Percentiles rank a stretch among this genome's conserved stretches.
These are phyloP conservation scores for Verticillium klebahnii DNA, from an alignment of 2,329 filamentous ascomycete species.

Conservation along the genomic window DNA sequence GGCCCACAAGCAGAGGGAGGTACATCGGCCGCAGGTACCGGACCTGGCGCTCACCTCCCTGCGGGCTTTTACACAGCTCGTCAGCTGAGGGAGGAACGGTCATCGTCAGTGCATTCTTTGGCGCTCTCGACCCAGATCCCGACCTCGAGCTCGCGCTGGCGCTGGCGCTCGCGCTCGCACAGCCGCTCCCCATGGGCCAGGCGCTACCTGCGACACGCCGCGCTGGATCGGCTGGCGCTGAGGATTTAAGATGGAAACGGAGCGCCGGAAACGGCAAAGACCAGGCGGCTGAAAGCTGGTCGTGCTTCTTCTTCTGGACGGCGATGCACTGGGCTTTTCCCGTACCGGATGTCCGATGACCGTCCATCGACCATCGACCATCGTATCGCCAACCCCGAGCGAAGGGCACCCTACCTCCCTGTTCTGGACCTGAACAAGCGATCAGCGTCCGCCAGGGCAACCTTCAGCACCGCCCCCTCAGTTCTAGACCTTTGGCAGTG, in stretches of 20 bases:
- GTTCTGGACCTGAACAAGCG: neutral
- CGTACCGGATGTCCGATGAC: neutral
- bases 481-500: neutral
- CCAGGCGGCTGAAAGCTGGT: neutral
- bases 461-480: neutral
- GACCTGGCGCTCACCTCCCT: neutral
- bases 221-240: neutral
- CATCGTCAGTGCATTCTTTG: neutral
- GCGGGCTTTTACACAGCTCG: neutral
- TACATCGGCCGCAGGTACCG: neutral
- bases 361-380: neutral
- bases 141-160: neutral
- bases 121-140: neutral
- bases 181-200: neutral
- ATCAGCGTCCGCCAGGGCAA: neutral
- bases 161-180: neutral
- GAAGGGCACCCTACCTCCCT: neutral
- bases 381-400: neutral
- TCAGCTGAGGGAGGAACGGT: neutral
- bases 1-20: neutral
- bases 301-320: neutral
- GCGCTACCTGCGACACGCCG: neutral
- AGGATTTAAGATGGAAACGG: neutral
- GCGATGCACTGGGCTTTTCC: neutral
- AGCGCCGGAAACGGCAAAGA: neutral